Percentiles rank a stretch among this genome's conserved stretches.
phyloP scores from a whole-genome alignment of 169 alveolate species.

The Babesia bovis region DNA sequence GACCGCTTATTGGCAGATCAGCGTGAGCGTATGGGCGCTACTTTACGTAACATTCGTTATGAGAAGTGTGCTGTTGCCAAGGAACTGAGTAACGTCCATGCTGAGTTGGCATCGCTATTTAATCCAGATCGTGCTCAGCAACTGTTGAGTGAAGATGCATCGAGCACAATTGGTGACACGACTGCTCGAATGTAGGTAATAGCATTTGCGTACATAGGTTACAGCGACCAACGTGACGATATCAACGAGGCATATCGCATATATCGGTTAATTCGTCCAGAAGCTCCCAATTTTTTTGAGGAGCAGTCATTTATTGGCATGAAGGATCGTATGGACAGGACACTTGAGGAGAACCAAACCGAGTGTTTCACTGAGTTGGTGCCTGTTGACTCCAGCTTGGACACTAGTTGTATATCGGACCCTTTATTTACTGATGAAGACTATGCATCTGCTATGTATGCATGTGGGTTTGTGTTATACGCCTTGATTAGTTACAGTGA shows the following conservation, averaged over 20 bases:
- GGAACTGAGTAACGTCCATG: constrained; percentile 34
- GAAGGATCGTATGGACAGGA: constrained; percentile 39
- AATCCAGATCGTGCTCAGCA: constrained; percentile 22
- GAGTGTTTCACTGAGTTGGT: constrained; percentile 21
- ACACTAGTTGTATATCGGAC: neutral
- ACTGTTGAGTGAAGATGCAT: neutral
- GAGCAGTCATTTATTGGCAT: constrained; percentile 54
- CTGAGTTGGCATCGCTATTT: constrained; percentile 30
- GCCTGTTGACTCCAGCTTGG: constrained; percentile 12
- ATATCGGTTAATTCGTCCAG: constrained; percentile 59
- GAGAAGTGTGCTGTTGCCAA: constrained; percentile 60
- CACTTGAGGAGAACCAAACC: constrained; percentile 3
- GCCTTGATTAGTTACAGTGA: constrained; percentile 1
- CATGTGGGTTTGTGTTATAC: constrained; percentile 29
- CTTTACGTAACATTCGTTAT: constrained; percentile 32
- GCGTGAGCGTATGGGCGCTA: constrained; percentile 43
- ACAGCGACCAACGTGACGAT: constrained; percentile 4
- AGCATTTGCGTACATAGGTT: no score
- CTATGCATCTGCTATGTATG: constrained; percentile 47
- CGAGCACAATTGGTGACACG: neutral
- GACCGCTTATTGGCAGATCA: constrained; percentile 48
- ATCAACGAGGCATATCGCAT: constrained; percentile 54
- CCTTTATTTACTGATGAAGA: constrained; percentile 41
- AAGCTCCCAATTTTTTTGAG: constrained; percentile 62
- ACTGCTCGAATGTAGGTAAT: constrained; percentile 2